Base-by-base conservation (phyloP, 495 filamentous ascomycete species). In the Tuber microsphaerosporum region DNA sequence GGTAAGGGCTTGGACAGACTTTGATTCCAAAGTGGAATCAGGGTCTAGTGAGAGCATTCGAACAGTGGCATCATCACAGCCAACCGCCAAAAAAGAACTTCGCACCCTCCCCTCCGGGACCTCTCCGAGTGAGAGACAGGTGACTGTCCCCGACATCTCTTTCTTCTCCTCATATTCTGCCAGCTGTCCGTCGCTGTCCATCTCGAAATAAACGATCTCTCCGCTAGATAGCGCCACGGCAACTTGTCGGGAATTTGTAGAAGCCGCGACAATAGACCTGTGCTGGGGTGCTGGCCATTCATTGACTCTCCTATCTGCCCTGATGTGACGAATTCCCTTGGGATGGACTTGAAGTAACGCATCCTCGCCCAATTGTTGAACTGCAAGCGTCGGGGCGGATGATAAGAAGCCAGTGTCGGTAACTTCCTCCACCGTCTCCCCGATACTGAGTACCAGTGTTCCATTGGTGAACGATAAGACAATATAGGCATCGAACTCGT, bases 181-280 rank as follows among this genome's bases (percentile, higher is more conserved):
- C 20, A 99, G 86, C 9, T 90, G 90, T 16, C 93, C 94, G 85
- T 98, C 94, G 2, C 89, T 87, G 82, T 97, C 96, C 91, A 97
- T 92, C 84, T 97, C 96, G 78, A 99, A 99, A 82, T 97, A 98
- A 31, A 95, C 92, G 74, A 99, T 95, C 83, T 99, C 95, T 17
- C 94, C 93, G 20, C 93, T 97, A 81, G 93, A 97, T 48, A 99
- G 85, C 22, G 94, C 95, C 61, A 99, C 90, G 0, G 93, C 93
- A 37, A 98, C 92, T 84, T 99, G 95, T 65, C 92, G 89, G 76
- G 94, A 90, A 80, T 99, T 99, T 14, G 95, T 93, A 7, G 95
- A 91, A 44, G 94, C 94, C n/a, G 96, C 93, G 51, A 97, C 93
- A 78, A 99, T 97, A 2, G 94, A 93, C 7, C 95, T 90, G 85